Evolutionary conservation across 352 stramenopile genomes (phyloP), one percentile per base, ranked within the genome.

Genomic region (Phytophthora vignae): DNA sequence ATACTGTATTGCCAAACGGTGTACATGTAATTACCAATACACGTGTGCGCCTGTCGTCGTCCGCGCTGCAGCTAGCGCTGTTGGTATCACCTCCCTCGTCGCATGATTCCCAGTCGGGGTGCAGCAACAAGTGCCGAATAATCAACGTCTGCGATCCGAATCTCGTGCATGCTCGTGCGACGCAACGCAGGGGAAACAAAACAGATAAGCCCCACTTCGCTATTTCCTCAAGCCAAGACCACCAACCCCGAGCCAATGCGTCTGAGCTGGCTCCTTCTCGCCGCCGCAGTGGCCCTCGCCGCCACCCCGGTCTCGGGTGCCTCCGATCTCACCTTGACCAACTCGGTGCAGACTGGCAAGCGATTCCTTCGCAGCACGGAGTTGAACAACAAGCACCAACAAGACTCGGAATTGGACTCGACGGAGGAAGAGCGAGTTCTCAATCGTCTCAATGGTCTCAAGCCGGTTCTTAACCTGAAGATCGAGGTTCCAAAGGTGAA

Each of bases 181-280:
- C 14, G 14, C 40, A 48, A 15, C 40, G n/a, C 12, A 42, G 36
- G 3, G 36, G 7, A 31, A 8, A 31, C 27, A 31, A 31, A 31
- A 31, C 27, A 31, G 7, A 31, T 31, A 42, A 15, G 11, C 27
- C 36, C 5, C 40, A 60, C 8, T 60, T 31, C 14, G 54, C 29
- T 19, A 60, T 48, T 31, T 48, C n/a, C 29, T 59, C 54, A 60
- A 60, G 54, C 11, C 54, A 5, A 60, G 22, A n/a, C 21, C 36
- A 6, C 36, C 3, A 17, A 15, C 6, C 14, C 6, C 27, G 15
- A 25, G 11, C 55, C 27, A 31, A 60, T 60, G 55, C 55, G 55
- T 33, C 4, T 50, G 19, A 50, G 31, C 19, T 50, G 21, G 19
- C 12, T 60, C 33, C 22, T 62, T 15, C 38, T 62, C 46, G 31